These are phyloP conservation scores for Micractinium conductrix DNA, from an alignment of 139 green algal species.

Conservation along the genomic window DNA sequence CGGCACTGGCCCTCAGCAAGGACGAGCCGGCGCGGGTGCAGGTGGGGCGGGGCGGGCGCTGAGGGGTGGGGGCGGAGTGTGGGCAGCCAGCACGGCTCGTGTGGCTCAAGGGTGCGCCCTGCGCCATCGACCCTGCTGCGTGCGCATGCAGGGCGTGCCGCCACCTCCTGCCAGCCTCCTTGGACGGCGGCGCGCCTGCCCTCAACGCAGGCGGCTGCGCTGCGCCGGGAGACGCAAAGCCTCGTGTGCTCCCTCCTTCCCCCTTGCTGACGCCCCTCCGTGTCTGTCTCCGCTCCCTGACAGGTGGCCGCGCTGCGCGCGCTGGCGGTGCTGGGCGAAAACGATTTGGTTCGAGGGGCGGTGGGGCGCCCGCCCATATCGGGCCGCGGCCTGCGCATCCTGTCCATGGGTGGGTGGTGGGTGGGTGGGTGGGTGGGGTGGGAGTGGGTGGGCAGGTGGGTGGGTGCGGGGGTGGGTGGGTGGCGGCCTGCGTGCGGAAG, in stretches of 20 bases:
- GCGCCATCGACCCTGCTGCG: no score
- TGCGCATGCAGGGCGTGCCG: no score
- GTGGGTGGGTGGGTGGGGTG: no score
- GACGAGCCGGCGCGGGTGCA: not conserved
- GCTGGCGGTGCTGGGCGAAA: conserved; percentile 85
- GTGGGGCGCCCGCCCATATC: conserved; percentile 58
- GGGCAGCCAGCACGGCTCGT: not conserved
- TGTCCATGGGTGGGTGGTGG: conserved; percentile 76
- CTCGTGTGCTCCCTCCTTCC: no score
- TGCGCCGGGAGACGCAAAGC: no score
- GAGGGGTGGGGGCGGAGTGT: not conserved
- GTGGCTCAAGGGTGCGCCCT: no score
- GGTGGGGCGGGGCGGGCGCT: not conserved
- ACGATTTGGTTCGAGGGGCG: conserved; percentile 71
- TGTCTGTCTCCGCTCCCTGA: not conserved
- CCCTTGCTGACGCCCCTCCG: not conserved
- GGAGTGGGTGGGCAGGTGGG: no score
- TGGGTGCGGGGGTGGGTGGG: no score
- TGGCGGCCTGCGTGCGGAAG: not conserved
- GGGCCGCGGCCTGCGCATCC: conserved; percentile 85
- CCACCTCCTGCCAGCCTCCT: not conserved
- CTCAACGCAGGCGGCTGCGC: not conserved
- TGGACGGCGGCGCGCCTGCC: no score
- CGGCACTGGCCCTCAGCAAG: conserved; percentile 42
- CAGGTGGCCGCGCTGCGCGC: conserved; percentile 44